Base-by-base conservation (phyloP, 1,139 yeast species). In the Barnettozyma hawaiiensis region DNA sequence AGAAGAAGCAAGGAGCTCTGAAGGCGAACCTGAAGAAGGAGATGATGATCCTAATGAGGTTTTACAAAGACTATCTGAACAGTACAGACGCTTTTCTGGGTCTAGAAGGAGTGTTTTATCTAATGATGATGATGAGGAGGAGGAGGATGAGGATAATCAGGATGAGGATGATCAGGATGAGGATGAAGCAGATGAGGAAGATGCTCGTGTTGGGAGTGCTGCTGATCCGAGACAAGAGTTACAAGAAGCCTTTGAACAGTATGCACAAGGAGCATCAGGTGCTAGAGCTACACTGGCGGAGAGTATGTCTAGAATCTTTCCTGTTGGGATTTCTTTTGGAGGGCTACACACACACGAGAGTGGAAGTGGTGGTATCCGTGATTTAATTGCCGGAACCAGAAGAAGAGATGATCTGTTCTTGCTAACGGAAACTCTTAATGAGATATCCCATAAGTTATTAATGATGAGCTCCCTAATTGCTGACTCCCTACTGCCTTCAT, bases 391-490 rank as follows among this genome's bases (percentile, higher is more conserved):
- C 8, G 73, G 71, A 31, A 58, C 79, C 37, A 60, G 41, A 5
- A 51, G 43, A 44, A 54, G 45, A 41, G 58, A 64, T 7, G 78
- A 75, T 49, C 69, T 76, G 3, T 69, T 65, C 47, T 57, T 65
- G 16, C 71, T 76, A 7, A 59, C 73, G 62, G 90, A 82, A 55
- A 73, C 81, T 6, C 62, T 83, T 43, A 79, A 74, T 50, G 86
- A 81, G 54, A 60, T 84, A 21, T 73, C 83, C 15, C 85, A 77
- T 51, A 65, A 76, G 41, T 57, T 84, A 11, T 63, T 84, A 40
- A 81, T 84, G 89, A 77, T 80, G 77, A 79, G 80, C 48, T 78
- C 75, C 4, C 59, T 78, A 16, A 64, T 79, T 7, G 80, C 84
- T 0, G 89, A 81, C 47, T 65, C 87, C 35, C 61, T 90, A 11